Conservation (phyloP, 306 rosid species). For the Casuarina glauca region DNA sequence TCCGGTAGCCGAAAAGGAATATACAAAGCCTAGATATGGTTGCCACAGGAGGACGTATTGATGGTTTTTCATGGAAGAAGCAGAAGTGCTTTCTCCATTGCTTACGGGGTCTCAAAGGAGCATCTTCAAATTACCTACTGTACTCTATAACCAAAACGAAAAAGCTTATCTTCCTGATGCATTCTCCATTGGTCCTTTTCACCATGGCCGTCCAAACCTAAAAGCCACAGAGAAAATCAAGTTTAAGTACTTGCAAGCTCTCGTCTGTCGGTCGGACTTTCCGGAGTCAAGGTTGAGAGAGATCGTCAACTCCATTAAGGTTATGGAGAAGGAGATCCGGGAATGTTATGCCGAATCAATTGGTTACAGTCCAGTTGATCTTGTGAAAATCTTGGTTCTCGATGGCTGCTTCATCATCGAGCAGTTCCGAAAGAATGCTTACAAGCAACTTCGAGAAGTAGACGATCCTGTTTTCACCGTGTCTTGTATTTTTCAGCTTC, state of each 20-base stretch:
- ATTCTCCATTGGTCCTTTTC: slow-evolving; percentile 24
- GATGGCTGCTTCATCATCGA: slow-evolving; percentile 37
- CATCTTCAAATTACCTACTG: slow-evolving; percentile 28
- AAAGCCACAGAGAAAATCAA: slow-evolving; percentile 8
- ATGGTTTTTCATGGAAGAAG: not conserved
- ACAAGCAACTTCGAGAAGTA: not conserved
- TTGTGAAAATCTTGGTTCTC: slow-evolving; percentile 25
- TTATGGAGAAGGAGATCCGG: not conserved
- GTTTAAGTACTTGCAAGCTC: not conserved
- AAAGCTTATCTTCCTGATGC: slow-evolving; percentile 2
- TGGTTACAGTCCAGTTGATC: not conserved
- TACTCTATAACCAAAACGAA: not conserved
- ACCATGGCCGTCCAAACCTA: not conserved
- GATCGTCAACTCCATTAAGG: not conserved
- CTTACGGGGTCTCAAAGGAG: not conserved
- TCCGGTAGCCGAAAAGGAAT: not conserved
- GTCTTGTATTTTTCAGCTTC: not conserved
- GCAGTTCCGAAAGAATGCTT: slow-evolving; percentile 7
- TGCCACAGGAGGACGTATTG: not conserved
- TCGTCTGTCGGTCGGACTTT: too few species aligned
- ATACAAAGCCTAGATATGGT: not conserved
- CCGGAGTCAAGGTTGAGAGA: too few species aligned
- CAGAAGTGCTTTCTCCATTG: not conserved
- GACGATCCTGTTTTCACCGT: slow-evolving; percentile 6
- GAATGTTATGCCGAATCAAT: slow-evolving; percentile 5